Percentiles rank a stretch among this genome's conserved stretches.
Evolutionary conservation across 768 basidiomycete genomes (phyloP).

Genomic region (Suillus luteus): DNA sequence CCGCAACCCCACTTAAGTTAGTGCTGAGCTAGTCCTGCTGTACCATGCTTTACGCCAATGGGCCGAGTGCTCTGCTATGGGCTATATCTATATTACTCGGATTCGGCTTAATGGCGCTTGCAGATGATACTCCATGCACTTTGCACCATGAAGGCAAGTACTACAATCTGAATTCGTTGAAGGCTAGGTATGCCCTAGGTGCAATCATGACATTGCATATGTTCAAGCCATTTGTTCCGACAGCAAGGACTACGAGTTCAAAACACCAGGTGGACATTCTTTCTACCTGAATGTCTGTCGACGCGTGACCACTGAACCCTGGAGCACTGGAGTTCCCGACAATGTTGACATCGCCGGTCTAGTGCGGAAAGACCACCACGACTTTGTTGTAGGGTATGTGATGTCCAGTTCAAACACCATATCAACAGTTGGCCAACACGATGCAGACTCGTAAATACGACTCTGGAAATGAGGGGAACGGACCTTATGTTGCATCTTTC

Average conservation of each 20-base stretch:
- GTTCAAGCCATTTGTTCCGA: conserved; percentile 17
- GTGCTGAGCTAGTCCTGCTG: conserved; percentile 9
- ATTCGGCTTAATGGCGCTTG: conserved; percentile 18
- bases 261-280: conserved; percentile 46
- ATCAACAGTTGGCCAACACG: neutral
- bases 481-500: conserved; percentile 58
- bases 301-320: conserved; percentile 55
- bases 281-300: conserved; percentile 69
- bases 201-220: neutral
- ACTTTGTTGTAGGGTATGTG: conserved; percentile 72
- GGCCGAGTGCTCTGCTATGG: conserved; percentile 11
- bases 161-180: conserved; percentile 69
- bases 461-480: conserved; percentile 53
- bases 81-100: conserved; percentile 3
- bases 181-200: conserved; percentile 47
- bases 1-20: neutral
- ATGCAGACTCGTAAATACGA: conserved; percentile 52
- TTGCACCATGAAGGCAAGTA: conserved; percentile 53
- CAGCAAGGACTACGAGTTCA: conserved; percentile 67
- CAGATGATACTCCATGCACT: conserved; percentile 62
- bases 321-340: conserved; percentile 55
- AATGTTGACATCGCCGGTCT: conserved; percentile 61
- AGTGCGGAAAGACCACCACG: conserved; percentile 59
- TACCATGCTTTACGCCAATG: conserved; percentile 2
- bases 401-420: neutral